A percentile compares a stretch with the other conserved stretches of the same genome.
phyloP scores from a whole-genome alignment of 1,139 yeast genomes.

The Debaryomyces udenii region DNA sequence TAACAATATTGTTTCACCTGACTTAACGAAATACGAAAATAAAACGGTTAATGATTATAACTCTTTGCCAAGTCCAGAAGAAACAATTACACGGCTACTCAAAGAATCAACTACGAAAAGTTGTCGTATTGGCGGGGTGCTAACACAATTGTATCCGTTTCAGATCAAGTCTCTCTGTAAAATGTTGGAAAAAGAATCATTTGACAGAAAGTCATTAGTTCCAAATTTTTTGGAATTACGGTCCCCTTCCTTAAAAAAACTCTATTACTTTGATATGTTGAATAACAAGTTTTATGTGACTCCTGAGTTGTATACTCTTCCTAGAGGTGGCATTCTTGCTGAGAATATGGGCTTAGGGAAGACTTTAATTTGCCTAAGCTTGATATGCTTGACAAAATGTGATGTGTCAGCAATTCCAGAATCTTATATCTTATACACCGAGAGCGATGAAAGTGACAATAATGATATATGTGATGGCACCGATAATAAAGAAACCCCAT shows the following conservation, averaged over 20 bases:
- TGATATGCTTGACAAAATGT: conserved; percentile 57
- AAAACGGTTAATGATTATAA: conserved; percentile 9
- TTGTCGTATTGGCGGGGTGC: conserved; percentile 48
- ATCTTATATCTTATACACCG: conserved; percentile 24
- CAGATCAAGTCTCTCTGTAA: conserved; percentile 60
- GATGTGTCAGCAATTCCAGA: conserved; percentile 53
- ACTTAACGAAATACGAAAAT: conserved; percentile 21
- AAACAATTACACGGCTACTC: conserved; percentile 7
- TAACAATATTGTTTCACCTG: conserved; percentile 44
- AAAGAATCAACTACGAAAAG: neutral
- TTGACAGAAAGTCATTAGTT: conserved; percentile 32
- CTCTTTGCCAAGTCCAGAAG: conserved; percentile 7
- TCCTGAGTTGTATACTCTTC: conserved; percentile 48
- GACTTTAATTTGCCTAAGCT: conserved; percentile 65
- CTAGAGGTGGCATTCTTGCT: conserved; percentile 70
- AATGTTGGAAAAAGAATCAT: conserved; percentile 58
- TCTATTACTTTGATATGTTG: conserved; percentile 39
- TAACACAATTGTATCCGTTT: conserved; percentile 54
- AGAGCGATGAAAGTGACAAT: conserved; percentile 15
- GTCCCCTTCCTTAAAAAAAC: conserved; percentile 21
- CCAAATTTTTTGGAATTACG: conserved; percentile 46
- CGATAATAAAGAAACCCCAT: conserved; percentile 4
- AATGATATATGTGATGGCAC: conserved; percentile 13
- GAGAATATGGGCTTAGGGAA: conserved; percentile 82
- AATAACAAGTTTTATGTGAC: conserved; percentile 25